These are phyloP conservation scores for Suaeda aralocaspica DNA, from an alignment of 148 eudicot genomes.

Conservation along the genomic window DNA sequence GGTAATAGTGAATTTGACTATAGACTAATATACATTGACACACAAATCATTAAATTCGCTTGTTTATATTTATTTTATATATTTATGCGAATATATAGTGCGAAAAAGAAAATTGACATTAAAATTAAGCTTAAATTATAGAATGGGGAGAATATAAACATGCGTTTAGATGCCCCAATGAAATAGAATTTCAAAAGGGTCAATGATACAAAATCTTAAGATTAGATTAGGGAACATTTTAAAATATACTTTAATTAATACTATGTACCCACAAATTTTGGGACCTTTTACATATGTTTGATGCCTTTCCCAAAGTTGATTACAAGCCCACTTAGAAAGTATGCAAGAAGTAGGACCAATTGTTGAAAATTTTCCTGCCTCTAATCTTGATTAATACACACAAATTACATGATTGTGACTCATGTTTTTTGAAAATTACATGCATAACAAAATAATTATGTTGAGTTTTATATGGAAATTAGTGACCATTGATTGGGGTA, in stretches of 20 bases:
- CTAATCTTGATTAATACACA: neutral
- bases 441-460: neutral
- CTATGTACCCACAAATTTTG: neutral
- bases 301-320: slow-evolving; percentile 3
- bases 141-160: too few species aligned
- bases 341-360: neutral
- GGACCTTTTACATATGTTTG: neutral
- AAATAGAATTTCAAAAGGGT: too few species aligned
- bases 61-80: too few species aligned
- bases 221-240: neutral
- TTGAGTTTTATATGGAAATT: neutral
- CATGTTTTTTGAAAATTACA: neutral
- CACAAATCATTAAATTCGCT: too few species aligned
- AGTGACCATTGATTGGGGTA: neutral
- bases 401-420: neutral
- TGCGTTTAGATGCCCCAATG: too few species aligned
- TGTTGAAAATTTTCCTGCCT: neutral
- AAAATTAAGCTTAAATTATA: too few species aligned
- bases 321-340: neutral
- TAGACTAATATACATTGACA: too few species aligned
- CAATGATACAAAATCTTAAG: neutral
- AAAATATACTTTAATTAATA: neutral
- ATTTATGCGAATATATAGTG: too few species aligned
- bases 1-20: too few species aligned
- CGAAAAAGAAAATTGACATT: too few species aligned